These are phyloP conservation scores for Udeniomyces megalosporus DNA, from an alignment of 768 basidiomycete genomes.

Conservation along the genomic window DNA sequence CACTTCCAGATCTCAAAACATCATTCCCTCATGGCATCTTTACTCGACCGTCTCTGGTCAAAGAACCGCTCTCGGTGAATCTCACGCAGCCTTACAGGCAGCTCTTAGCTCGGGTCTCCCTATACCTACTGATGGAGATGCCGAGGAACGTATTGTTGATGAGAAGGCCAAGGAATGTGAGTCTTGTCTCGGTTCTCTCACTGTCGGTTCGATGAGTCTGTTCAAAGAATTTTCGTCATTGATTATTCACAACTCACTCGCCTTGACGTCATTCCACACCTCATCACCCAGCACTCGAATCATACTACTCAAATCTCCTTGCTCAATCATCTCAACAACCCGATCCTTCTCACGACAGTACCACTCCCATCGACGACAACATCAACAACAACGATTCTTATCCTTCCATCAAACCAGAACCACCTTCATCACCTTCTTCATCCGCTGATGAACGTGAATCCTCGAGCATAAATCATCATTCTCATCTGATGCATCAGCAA, in stretches of 20 bases:
- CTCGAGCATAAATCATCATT: background rate
- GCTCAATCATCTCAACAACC: background rate
- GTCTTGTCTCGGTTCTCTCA: background rate
- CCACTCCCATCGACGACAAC: background rate
- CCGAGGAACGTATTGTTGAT: background rate
- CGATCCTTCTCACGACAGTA: background rate
- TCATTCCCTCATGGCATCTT: slow-evolving; percentile 84
- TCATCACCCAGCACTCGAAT: slow-evolving; percentile 3
- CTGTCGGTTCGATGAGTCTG: too few species aligned
- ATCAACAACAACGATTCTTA: background rate
- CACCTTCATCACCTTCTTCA: background rate
- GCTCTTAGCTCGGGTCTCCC: background rate
- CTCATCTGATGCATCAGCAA: too few species aligned
- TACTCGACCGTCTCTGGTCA: slow-evolving; percentile 91
- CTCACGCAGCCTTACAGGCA: slow-evolving; percentile 1
- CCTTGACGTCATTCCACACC: background rate
- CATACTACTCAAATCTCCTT: slow-evolving; percentile 5
- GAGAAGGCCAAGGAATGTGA: background rate
- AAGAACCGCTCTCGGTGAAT: slow-evolving; percentile 57
- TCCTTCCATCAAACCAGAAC: background rate
- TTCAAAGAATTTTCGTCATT: too few species aligned
- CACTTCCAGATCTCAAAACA: slow-evolving; percentile 53
- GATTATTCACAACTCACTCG: background rate
- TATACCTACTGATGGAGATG: background rate
- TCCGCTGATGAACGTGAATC: background rate